Conservation (phyloP, 495 filamentous ascomycete species). For the Pyrenopolyporus hunteri region DNA sequence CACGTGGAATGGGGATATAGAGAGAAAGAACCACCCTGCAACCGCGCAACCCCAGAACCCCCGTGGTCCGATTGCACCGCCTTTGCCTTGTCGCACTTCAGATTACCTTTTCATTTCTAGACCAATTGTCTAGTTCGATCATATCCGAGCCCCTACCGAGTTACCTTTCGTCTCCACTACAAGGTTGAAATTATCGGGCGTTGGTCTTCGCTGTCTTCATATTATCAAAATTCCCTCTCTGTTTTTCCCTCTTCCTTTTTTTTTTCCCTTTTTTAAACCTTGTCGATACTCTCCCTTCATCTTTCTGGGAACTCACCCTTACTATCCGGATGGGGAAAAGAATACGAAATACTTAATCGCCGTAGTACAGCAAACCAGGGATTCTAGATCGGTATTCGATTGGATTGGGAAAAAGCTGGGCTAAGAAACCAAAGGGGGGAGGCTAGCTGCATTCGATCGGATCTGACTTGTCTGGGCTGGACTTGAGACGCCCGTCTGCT, state of each 20-base stretch:
- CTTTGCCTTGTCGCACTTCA: conserved; percentile 9
- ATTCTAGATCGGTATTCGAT: conserved; percentile 4
- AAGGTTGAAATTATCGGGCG: conserved; percentile 3
- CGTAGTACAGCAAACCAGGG: background rate
- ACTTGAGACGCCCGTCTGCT: conserved; percentile 27
- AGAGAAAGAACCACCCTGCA: background rate
- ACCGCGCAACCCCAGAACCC: background rate
- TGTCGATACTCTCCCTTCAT: background rate
- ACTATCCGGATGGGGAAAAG: conserved; percentile 10
- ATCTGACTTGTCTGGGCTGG: conserved; percentile 24
- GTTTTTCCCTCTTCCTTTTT: background rate
- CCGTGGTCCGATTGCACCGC: conserved; percentile 15
- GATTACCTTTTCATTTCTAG: conserved; percentile 11
- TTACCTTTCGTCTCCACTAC: background rate
- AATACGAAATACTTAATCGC: conserved; percentile 4
- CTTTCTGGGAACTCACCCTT: background rate
- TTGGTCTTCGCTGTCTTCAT: conserved; percentile 8
- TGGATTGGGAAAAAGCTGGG: background rate
- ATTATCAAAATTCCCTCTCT: conserved; percentile 2
- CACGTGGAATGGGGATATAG: conserved; percentile 30
- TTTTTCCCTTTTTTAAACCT: conserved; percentile 4
- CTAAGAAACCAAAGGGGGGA: conserved; percentile 17
- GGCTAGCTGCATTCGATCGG: conserved; percentile 21
- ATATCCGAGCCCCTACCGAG: conserved; percentile 6
- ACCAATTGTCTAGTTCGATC: background rate